These are phyloP conservation scores for Thermochaetoides thermophila DNA, from an alignment of 495 filamentous ascomycete genomes.

Conservation along the genomic window DNA sequence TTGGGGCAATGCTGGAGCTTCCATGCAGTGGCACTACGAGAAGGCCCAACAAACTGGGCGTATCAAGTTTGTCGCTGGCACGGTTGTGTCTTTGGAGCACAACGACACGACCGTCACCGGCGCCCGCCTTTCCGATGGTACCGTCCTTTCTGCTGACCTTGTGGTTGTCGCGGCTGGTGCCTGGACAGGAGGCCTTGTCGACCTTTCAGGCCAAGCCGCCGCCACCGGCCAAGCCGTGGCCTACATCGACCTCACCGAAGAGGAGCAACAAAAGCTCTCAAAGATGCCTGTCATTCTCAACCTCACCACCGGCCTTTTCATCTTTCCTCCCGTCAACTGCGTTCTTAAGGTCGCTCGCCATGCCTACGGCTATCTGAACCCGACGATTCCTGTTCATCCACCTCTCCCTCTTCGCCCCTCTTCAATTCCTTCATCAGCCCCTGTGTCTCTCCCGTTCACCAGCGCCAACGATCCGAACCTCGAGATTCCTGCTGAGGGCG, in stretches of 20 bases:
- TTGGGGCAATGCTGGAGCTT: slow-evolving; percentile 70
- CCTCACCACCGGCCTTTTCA: slow-evolving; percentile 64
- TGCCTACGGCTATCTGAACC: slow-evolving; percentile 69
- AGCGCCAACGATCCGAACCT: slow-evolving; percentile 25
- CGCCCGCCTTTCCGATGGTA: slow-evolving; percentile 39
- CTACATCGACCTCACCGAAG: slow-evolving; percentile 55
- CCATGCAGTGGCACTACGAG: slow-evolving; percentile 46
- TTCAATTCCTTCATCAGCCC: neutral
- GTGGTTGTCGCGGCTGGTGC: slow-evolving; percentile 73
- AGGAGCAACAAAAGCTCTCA: slow-evolving; percentile 47
- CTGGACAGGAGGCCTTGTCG: slow-evolving; percentile 64
- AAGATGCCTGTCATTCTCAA: slow-evolving; percentile 66
- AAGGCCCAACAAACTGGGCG: slow-evolving; percentile 40
- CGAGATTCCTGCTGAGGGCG: slow-evolving; percentile 43
- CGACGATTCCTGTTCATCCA: slow-evolving; percentile 24
- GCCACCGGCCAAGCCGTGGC: slow-evolving; percentile 70
- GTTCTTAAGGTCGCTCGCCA: slow-evolving; percentile 74
- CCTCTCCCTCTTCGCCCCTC: slow-evolving; percentile 27
- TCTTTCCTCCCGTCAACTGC: slow-evolving; percentile 58
- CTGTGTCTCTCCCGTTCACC: slow-evolving; percentile 34
- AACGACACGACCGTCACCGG: slow-evolving; percentile 27
- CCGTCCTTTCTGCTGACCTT: slow-evolving; percentile 48
- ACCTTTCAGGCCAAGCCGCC: slow-evolving; percentile 57
- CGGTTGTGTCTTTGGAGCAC: slow-evolving; percentile 42
- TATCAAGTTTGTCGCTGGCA: slow-evolving; percentile 48